Evolutionary conservation across 148 eudicot genomes (phyloP).

Genomic region (Rhododendron ovatum): DNA sequence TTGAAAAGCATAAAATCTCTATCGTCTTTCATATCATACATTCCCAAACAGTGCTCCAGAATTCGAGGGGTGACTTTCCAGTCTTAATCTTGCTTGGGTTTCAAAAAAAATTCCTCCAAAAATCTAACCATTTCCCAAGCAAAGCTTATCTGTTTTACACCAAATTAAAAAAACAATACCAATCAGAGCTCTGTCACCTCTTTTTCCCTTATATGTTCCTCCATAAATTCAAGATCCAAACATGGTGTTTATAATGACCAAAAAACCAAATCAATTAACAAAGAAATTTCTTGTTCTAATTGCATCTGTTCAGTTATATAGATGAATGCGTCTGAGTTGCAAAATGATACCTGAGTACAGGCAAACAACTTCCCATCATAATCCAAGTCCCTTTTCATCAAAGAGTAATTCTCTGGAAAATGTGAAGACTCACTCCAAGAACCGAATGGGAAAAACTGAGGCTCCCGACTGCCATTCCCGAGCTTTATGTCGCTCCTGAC

Average conservation of each 20-base stretch:
- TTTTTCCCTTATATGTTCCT: not conserved
- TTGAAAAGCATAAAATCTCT: not conserved
- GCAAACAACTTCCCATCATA: slow-evolving; percentile 18
- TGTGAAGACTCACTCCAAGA: slow-evolving; percentile 48
- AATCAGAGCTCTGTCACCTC: not conserved
- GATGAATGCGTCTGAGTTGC: not conserved
- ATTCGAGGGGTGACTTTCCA: too few relatives aligned
- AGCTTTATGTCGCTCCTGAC: slow-evolving; percentile 27
- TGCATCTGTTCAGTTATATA: not conserved
- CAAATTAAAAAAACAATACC: too few relatives aligned
- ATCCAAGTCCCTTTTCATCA: slow-evolving; percentile 31
- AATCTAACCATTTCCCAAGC: not conserved
- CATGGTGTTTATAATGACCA: not conserved
- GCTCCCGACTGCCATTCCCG: slow-evolving; percentile 27
- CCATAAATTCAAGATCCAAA: not conserved
- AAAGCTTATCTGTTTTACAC: too few relatives aligned
- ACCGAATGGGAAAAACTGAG: slow-evolving; percentile 32
- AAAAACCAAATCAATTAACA: not conserved
- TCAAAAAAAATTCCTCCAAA: too few relatives aligned
- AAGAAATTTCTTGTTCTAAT: not conserved
- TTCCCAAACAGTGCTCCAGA: too few relatives aligned
- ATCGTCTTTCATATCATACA: too few relatives aligned
- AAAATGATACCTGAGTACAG: slow-evolving; percentile 33
- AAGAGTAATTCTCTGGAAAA: slow-evolving; percentile 24
- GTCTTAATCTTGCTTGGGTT: too few relatives aligned